Conservation (phyloP, 1,284 basidiomycete genomes). For the Trametes versicolor region DNA sequence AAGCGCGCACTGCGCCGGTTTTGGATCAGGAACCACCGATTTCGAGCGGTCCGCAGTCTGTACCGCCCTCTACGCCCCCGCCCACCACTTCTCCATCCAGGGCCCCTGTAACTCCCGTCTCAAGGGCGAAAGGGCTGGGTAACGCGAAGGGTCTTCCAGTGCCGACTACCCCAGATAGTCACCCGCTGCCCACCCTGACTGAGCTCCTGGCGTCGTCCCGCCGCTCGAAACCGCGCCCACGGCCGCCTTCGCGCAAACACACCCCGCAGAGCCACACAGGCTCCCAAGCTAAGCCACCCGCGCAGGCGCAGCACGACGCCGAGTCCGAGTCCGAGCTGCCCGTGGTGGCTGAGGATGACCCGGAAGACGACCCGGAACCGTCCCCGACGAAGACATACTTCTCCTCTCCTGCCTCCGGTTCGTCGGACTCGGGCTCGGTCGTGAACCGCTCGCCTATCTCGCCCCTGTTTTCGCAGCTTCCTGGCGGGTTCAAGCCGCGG, state of each 20-base stretch:
- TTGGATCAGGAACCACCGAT: constrained; percentile 24
- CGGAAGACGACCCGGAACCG: constrained; percentile 33
- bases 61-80: constrained; percentile 42
- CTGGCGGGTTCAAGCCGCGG: constrained; percentile 49
- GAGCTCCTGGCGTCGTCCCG: constrained; percentile 49
- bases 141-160: constrained; percentile 42
- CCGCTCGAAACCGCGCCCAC: constrained; percentile 45
- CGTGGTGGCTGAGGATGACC: constrained; percentile 9
- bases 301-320: constrained; percentile 7
- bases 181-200: constrained; percentile 44
- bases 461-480: constrained; percentile 51
- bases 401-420: constrained; percentile 54
- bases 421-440: constrained; percentile 41
- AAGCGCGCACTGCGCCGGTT: constrained; percentile 29
- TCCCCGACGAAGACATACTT: constrained; percentile 51
- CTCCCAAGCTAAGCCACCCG: constrained; percentile 9
- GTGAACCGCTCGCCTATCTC: constrained; percentile 48
- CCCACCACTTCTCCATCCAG: constrained; percentile 26
- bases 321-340: constrained; percentile 22
- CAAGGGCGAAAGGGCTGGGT: constrained; percentile 38
- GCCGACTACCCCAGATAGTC: constrained; percentile 40
- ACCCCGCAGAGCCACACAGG: constrained; percentile 24
- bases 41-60: constrained; percentile 36
- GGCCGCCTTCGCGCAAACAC: constrained; percentile 46
- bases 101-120: constrained; percentile 32